A percentile compares a stretch with the other conserved stretches of the same genome.
Evolutionary conservation across 1,284 basidiomycete genomes (phyloP).

Genomic region (Tranzscheliella williamsii): DNA sequence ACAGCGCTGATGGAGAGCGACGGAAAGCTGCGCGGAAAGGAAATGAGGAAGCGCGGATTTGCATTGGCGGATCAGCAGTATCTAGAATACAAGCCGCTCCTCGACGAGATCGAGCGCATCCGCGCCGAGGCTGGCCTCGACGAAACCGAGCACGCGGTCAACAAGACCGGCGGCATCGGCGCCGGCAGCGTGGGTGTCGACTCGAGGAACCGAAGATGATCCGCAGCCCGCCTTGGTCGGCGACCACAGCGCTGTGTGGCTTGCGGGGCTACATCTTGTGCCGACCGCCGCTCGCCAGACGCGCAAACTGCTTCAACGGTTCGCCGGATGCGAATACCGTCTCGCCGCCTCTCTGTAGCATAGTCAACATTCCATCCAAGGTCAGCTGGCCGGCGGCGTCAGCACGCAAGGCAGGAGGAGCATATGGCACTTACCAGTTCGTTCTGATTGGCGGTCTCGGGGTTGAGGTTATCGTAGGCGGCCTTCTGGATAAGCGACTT

Average conservation of each 20-base stretch:
- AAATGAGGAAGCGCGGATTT: constrained; percentile 72
- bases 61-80: constrained; percentile 53
- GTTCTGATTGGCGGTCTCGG: constrained; percentile 34
- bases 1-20: constrained; percentile 67
- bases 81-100: constrained; percentile 56
- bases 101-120: constrained; percentile 73
- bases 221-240: no score
- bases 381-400: neutral
- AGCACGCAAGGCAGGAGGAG: neutral
- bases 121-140: constrained; percentile 83
- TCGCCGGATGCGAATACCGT: constrained; percentile 34
- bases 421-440: constrained; percentile 33
- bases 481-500: constrained; percentile 41
- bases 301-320: constrained; percentile 26
- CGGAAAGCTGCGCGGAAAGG: constrained; percentile 75
- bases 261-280: constrained; percentile 42
- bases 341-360: constrained; percentile 33
- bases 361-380: neutral
- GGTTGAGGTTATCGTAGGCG: constrained; percentile 23
- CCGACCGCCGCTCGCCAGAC: constrained; percentile 33
- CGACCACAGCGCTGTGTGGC: no score
- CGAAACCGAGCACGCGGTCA: constrained; percentile 69
- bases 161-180: constrained; percentile 34
- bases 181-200: constrained; percentile 35
- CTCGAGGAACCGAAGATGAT: constrained; percentile 37